Evolutionary conservation across 2,329 filamentous ascomycete species (phyloP), one percentile per base, ranked within the genome.

Genomic region (Paecilomyces sp.): DNA sequence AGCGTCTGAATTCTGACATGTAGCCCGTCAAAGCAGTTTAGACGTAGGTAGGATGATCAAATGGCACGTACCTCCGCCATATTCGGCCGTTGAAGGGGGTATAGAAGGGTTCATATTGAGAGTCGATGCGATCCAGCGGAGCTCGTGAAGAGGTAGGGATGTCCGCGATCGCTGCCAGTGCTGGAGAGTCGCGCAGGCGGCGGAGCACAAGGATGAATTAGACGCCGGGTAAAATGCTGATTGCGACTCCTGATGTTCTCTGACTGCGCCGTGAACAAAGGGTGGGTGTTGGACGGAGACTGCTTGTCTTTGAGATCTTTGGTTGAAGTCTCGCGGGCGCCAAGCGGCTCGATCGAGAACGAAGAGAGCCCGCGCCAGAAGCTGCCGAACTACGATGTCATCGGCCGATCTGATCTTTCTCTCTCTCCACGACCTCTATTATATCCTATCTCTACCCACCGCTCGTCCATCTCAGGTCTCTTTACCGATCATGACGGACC

Each of bases 81-180:
- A 80, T 68, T 80, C 78, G 62, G 77, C 77, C 60, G 77, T 68
- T 64, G 76, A 76, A 57, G 78, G 78, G 66, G 76, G 72, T 64
- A 76, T 72, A 59, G 75, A 76, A 64, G 76, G 69, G 62, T 77
- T 77, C 76, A 78, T 77, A 53, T 66, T 59, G 62, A 61, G 55
- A 53, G 51, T 53, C 51, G 51, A 25, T 53, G 28, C 15, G 28
- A 30, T 53, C 15, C 12, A 53, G 41, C n/a, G 51, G 51, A 53
- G 51, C 51, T 53, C 5, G 31, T 30, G 3, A 30, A 47, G 41
- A 47, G 41, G 51, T 53, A 53, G 51, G 51, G 51, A 53, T 30
- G 12, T 5, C 24, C 51, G 51, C 28, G 51, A 53, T 15, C 51
- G 13, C 9, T 53, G 30, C 22, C 12, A 28, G 8, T 7, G 9